Evolutionary conservation across 306 rosid species (phyloP), one percentile per base, ranked within the genome.

Genomic region (Betula pendula): DNA sequence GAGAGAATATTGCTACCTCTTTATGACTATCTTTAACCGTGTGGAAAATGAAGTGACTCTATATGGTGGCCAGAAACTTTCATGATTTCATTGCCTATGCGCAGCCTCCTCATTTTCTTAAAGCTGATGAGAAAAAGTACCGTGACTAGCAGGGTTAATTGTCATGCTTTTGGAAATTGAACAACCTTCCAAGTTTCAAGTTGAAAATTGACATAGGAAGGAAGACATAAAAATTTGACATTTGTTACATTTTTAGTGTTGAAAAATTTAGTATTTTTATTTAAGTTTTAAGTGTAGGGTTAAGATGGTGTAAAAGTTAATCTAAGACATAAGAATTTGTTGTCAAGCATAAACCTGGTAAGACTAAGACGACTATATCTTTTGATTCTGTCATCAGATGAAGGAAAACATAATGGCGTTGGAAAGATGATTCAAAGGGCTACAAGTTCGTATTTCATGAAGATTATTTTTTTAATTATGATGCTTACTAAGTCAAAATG

Each of bases 71-170:
- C 15, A 9, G 70, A 38, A 8, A 19, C 70, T 65, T 65, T 65
- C 15, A 35, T 33, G 3, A 50, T 50, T 52, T 51, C 17, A 51
- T 44, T 47, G 42, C 17, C 24, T 47, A 14, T 22, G 68, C 52
- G 80, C 80, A 67, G 74, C 74, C 80, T 25, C 66, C 8, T 38
- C 15, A 9, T 76, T 65, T 74, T 76, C 80, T 15, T 67, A 45
- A 45, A 6, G 48, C 62, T 58, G 76, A 17, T n/a, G n/a, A n/a
- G n/a, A 25, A n/a, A 55, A 67, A 68, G 69, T 31, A 24, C 27
- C 19, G 19, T 66, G 70, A 17, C 49, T n/a, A 3, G 22, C 25
- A 4, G 45, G 49, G 48, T 38, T 4, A 38, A 1, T 38, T 5
- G 8, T 66, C 33, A 66, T 38, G 15, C 70, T 65, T 65, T 65